phyloP scores from a whole-genome alignment of 495 filamentous ascomycete species.

The Podospora fimiseda region DNA sequence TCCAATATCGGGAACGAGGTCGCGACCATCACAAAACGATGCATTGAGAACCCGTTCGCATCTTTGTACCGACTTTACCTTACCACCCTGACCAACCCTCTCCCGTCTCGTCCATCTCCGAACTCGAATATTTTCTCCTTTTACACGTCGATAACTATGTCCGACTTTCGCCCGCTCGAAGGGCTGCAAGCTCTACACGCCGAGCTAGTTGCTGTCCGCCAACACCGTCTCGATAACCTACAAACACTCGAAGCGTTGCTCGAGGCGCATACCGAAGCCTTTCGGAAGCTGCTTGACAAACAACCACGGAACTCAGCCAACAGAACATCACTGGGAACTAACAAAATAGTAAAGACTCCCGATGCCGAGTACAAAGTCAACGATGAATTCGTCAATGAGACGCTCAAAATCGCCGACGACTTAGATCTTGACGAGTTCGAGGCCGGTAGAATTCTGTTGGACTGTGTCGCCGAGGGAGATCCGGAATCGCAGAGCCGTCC shows the following conservation, averaged over 20 bases:
- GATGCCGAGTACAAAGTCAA: conserved; percentile 76
- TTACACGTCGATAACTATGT: conserved; percentile 47
- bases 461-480: conserved; percentile 59
- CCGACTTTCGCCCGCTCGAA: conserved; percentile 55
- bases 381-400: conserved; percentile 73
- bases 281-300: conserved; percentile 73
- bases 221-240: conserved; percentile 53
- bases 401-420: conserved; percentile 73
- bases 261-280: conserved; percentile 60
- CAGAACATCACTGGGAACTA: conserved; percentile 43
- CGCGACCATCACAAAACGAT: conserved; percentile 10
- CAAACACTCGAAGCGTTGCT: conserved; percentile 61
- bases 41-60: conserved; percentile 10
- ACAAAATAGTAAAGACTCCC: conserved; percentile 58
- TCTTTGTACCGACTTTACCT: background rate
- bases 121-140: conserved; percentile 14
- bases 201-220: conserved; percentile 64
- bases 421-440: conserved; percentile 85
- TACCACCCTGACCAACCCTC: background rate
- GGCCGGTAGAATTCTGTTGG: conserved; percentile 66
- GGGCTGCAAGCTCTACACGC: conserved; percentile 69
- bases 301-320: conserved; percentile 62
- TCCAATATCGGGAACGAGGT: background rate
- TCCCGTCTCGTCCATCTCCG: background rate
- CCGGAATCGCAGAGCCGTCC: conserved; percentile 59